Base-by-base conservation (phyloP, 106 monocot species). In the Amphibolis antarctica region DNA sequence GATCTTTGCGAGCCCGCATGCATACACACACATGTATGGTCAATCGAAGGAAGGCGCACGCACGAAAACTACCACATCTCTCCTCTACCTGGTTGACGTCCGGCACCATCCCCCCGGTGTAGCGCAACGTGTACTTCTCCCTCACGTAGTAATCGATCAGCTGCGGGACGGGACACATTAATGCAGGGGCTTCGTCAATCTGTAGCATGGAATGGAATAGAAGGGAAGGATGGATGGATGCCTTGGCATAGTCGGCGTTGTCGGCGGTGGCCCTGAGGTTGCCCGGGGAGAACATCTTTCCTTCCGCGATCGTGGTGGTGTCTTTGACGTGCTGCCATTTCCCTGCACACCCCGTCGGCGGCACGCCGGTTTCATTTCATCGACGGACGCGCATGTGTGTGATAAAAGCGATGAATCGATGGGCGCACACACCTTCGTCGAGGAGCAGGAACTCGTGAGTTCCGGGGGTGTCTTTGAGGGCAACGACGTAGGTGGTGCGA, bases 61-160 rank as follows among this genome's bases (percentile, higher is more conserved):
- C 21, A 46, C 25, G 46, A 12, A 25, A 20, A 28, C 17, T 12
- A n/a, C n/a, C n/a, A n/a, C n/a, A n/a, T n/a, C n/a, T n/a, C n/a
- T n/a, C n/a, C n/a, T n/a, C 22, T 76, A 93, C 88, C 93, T 89
- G 94, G 71, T 89, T 89, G 26, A 94, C 94, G 72, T 94, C 86
- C 13, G 94, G 94, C 17, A 94, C 94, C 94, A 94, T 94, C 61
- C 94, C 94, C 69, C 94, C 94, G 0, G 94, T 94, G 82, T 94
- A 94, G 9, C 94, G 94, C 79, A 94, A 61, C n/a, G 94, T 94
- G 72, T 94, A 94, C 66, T 89, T 94, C 75, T 89, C 89, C 28
- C 74, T 81, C 3, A 94, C 83, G 53, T 94, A 94, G 76, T 89
- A 94, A 65, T 89, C 75, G 73, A 88, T 83, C 66, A 88, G 65